Evolutionary conservation across 768 basidiomycete species (phyloP).

Genomic region (Leccinum rimulosum): DNA sequence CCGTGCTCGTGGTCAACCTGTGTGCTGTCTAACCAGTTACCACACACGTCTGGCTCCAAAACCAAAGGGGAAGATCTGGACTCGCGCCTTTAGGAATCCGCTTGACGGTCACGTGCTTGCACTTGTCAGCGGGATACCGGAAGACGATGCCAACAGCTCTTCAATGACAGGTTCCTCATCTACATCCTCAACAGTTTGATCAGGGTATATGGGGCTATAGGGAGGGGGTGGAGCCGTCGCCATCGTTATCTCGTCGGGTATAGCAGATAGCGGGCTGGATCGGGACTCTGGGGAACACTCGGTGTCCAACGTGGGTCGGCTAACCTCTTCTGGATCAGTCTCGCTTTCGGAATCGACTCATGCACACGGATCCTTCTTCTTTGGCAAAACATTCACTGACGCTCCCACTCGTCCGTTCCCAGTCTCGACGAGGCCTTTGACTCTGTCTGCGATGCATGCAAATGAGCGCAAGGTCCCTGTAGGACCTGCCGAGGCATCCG

Average conservation of each 20-base stretch:
- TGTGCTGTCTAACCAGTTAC: no score
- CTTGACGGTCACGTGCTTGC: slow-evolving; percentile 34
- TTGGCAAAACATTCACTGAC: slow-evolving; percentile 26
- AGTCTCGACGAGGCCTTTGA: slow-evolving; percentile 35
- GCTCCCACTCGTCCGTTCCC: slow-evolving; percentile 30
- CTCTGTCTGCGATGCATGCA: slow-evolving; percentile 27
- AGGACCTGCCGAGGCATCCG: slow-evolving; percentile 25
- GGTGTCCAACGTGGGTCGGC: neutral
- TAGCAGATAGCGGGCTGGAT: neutral
- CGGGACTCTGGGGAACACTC: neutral
- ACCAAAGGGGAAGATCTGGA: neutral
- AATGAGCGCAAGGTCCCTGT: slow-evolving; percentile 26
- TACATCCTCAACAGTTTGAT: neutral
- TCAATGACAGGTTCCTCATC: slow-evolving; percentile 29
- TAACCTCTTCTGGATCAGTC: neutral
- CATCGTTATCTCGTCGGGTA: neutral
- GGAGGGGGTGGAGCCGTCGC: slow-evolving; percentile 17
- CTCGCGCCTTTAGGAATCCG: slow-evolving; percentile 13
- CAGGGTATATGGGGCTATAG: slow-evolving; percentile 3
- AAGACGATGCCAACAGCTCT: slow-evolving; percentile 26
- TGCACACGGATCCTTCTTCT: slow-evolving; percentile 20
- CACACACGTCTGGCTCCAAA: neutral
- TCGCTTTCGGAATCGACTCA: slow-evolving; percentile 13
- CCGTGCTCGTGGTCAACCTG: no score
- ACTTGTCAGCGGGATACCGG: slow-evolving; percentile 19